These are phyloP conservation scores for Colletotrichum sp. DNA, from an alignment of 2,329 filamentous ascomycete species.

Conservation along the genomic window DNA sequence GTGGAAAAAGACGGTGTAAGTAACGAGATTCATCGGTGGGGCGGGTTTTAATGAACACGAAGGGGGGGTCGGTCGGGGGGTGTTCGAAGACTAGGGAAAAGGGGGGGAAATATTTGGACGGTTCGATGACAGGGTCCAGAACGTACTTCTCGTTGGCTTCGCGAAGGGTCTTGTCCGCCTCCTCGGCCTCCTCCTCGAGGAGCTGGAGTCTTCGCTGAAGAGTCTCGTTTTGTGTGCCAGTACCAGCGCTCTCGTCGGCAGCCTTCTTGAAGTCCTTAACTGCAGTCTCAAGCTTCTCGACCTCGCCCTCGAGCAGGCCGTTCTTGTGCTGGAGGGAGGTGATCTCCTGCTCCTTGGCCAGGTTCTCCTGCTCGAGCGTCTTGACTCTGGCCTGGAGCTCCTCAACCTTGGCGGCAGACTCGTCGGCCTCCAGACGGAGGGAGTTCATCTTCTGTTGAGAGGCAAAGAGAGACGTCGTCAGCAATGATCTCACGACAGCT, in stretches of 20 bases:
- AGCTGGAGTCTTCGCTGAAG: conserved; percentile 92
- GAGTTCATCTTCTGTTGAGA: conserved; percentile 83
- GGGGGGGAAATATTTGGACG: conserved; percentile 3
- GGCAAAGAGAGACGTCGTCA: conserved; percentile 12
- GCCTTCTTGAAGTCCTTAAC: conserved; percentile 89
- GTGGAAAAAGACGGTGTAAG: conserved; percentile 23
- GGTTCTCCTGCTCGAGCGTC: conserved; percentile 89
- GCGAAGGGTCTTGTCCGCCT: conserved; percentile 93
- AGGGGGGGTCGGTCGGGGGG: neutral
- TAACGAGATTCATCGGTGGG: conserved; percentile 14
- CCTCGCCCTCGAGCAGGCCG: conserved; percentile 83
- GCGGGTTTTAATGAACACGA: conserved; percentile 13
- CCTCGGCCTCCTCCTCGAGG: conserved; percentile 96
- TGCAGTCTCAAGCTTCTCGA: conserved; percentile 87
- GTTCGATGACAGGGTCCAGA: neutral
- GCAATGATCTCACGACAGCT: conserved; percentile 14
- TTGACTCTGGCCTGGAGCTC: conserved; percentile 90
- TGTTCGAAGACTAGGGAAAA: neutral
- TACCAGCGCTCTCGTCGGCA: conserved; percentile 83
- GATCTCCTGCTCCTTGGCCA: conserved; percentile 97
- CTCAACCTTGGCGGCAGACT: conserved; percentile 80
- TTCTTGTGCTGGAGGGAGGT: conserved; percentile 97
- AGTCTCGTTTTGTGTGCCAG: conserved; percentile 87
- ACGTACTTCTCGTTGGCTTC: conserved; percentile 98
- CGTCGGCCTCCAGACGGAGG: conserved; percentile 93